Conservation (phyloP, 2,329 filamentous ascomycete species). For the Sarocladium strictum region DNA sequence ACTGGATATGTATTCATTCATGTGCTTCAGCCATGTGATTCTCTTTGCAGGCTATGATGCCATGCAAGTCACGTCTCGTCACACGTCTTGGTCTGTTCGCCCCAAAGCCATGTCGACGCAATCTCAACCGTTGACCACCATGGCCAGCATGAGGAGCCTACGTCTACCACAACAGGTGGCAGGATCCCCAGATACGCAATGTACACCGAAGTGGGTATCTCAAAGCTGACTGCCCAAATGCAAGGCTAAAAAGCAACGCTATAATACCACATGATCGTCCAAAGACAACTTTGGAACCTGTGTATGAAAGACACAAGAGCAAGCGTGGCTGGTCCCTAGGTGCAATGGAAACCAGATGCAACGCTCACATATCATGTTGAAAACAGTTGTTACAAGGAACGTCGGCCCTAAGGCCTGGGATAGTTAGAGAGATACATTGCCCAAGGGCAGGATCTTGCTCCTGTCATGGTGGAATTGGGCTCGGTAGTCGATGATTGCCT, state of each 20-base stretch:
- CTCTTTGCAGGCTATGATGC: too few species aligned
- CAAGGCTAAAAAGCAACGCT: neutral
- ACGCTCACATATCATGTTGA: neutral
- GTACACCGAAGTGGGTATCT: neutral
- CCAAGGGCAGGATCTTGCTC: conserved; percentile 56
- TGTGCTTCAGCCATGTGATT: too few species aligned
- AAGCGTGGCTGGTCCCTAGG: neutral
- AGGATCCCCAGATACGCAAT: neutral
- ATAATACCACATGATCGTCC: neutral
- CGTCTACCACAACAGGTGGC: neutral
- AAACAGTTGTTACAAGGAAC: neutral
- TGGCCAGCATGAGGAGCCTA: neutral
- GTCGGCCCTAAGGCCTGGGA: neutral
- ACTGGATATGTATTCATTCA: too few species aligned
- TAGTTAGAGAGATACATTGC: conserved; percentile 34
- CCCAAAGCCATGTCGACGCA: too few species aligned
- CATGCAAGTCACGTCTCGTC: too few species aligned
- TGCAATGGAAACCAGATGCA: neutral
- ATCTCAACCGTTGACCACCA: too few species aligned
- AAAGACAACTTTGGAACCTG: neutral
- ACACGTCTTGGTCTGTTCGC: too few species aligned
- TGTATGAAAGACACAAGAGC: neutral
- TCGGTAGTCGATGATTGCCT: conserved; percentile 62
- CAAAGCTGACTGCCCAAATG: neutral
- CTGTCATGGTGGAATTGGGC: conserved; percentile 58